Percentiles rank a stretch among this genome's conserved stretches.
phyloP scores from a whole-genome alignment of 2,329 filamentous ascomycete species.

The Coniochaeta sp. region DNA sequence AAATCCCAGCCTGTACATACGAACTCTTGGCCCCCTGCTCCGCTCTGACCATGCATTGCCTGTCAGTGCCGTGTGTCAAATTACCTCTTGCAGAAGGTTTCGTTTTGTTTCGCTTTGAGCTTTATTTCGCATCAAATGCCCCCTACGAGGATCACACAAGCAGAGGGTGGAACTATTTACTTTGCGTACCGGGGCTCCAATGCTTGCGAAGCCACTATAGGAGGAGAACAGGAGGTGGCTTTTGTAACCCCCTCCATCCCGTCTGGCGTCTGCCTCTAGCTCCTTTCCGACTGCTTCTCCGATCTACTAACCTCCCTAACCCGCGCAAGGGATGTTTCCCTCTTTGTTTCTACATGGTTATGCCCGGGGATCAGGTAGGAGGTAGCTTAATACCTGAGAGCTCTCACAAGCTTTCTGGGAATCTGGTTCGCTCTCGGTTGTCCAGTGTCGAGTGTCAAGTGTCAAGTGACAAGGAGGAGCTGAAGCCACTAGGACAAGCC shows the following conservation, averaged over 20 bases:
- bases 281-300: slow-evolving; percentile 15
- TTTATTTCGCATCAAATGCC: slow-evolving; percentile 7
- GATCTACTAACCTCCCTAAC: slow-evolving; percentile 10
- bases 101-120: slow-evolving; percentile 9
- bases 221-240: slow-evolving; percentile 9
- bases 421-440: slow-evolving; percentile 3
- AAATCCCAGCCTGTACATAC: slow-evolving; percentile 7
- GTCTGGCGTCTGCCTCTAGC: slow-evolving; percentile 5
- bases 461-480: slow-evolving; percentile 9
- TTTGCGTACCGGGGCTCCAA: not conserved
- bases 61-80: slow-evolving; percentile 16
- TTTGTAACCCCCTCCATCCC: slow-evolving; percentile 11
- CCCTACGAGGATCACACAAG: not conserved
- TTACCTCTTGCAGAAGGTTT: slow-evolving; percentile 21
- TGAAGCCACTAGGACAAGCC: slow-evolving; percentile 10
- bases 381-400: not conserved
- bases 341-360: slow-evolving; percentile 2
- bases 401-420: not conserved
- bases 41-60: slow-evolving; percentile 18
- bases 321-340: slow-evolving; percentile 8
- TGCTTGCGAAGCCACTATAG: slow-evolving; percentile 10
- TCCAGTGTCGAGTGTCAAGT: not conserved
- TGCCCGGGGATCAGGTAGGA: not conserved
- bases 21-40: slow-evolving; percentile 11
- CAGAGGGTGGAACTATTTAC: not conserved